These are phyloP conservation scores for Ananas comosus DNA, from an alignment of 176 grass and related monocot species.

Conservation along the genomic window DNA sequence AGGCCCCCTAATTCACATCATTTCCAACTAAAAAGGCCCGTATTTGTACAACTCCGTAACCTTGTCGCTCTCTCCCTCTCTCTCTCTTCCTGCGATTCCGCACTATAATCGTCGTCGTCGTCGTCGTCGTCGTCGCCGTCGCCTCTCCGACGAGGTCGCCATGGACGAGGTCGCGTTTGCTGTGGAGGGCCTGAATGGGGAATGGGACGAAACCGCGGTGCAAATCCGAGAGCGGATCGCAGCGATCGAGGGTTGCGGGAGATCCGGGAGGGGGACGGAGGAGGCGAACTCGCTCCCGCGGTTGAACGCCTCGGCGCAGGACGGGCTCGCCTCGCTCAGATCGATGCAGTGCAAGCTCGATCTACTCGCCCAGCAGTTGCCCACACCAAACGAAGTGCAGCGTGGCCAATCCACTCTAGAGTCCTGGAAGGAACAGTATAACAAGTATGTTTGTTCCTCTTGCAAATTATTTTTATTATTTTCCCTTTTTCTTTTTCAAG, in stretches of 20 bases:
- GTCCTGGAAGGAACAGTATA: conserved; percentile 70
- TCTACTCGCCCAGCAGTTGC: conserved; percentile 64
- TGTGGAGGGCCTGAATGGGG: conserved; percentile 57
- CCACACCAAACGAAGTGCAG: conserved; percentile 61
- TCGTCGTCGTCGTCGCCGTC: no score
- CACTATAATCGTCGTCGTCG: no score
- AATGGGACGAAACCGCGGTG: conserved; percentile 45
- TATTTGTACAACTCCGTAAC: no score
- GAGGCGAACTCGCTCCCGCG: conserved; percentile 58
- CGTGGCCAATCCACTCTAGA: conserved; percentile 40
- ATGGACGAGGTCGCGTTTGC: conserved; percentile 77
- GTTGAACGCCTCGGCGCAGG: conserved; percentile 60
- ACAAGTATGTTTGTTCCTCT: conserved; percentile 24
- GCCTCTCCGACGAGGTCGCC: neutral
- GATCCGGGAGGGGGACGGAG: conserved; percentile 53
- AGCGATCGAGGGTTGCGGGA: conserved; percentile 47
- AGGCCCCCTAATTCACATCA: no score
- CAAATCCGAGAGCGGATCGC: conserved; percentile 43
- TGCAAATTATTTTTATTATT: no score
- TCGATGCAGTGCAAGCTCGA: conserved; percentile 67
- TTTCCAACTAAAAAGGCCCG: no score
- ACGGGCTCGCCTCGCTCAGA: conserved; percentile 58
- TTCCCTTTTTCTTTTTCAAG: neutral
- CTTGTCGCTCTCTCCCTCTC: no score
- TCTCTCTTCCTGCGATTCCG: no score